Evolutionary conservation across 345 rosid species (phyloP).

Genomic region (Turnera subulata): DNA sequence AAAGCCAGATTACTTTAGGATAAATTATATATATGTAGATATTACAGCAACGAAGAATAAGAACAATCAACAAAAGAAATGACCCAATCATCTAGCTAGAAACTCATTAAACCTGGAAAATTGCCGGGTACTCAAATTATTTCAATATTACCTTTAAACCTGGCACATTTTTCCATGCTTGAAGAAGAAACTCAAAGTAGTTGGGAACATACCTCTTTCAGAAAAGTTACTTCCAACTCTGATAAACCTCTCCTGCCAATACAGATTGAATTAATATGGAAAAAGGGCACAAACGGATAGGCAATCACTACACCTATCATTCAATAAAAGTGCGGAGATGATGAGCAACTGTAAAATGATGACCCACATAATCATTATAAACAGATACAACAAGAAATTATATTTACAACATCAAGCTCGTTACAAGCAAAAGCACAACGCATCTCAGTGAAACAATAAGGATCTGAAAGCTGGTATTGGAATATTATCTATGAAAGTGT

Average conservation of each 20-base stretch:
- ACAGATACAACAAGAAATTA: background rate
- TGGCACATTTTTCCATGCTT: background rate
- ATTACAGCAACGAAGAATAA: background rate
- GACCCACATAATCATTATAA: background rate
- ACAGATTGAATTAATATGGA: conserved; percentile 1
- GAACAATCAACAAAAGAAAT: background rate
- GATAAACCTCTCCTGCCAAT: conserved; percentile 88
- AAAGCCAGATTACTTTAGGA: background rate
- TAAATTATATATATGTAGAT: background rate
- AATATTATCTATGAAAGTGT: conserved; percentile 1
- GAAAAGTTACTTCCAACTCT: conserved; percentile 69
- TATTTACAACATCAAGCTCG: background rate
- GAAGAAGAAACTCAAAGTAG: conserved; percentile 13
- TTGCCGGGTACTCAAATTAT: background rate
- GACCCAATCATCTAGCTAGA: background rate
- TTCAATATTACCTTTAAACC: background rate
- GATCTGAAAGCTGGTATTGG: too few relatives aligned
- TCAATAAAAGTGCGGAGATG: too few relatives aligned
- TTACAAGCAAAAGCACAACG: background rate
- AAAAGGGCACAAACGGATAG: background rate
- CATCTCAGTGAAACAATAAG: too few relatives aligned
- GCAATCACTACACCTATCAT: background rate
- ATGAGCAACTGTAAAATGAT: background rate
- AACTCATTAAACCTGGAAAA: background rate
- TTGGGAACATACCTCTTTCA: conserved; percentile 60